Conservation (phyloP, 495 filamentous ascomycete genomes). For the Penicillium flavigenum region DNA sequence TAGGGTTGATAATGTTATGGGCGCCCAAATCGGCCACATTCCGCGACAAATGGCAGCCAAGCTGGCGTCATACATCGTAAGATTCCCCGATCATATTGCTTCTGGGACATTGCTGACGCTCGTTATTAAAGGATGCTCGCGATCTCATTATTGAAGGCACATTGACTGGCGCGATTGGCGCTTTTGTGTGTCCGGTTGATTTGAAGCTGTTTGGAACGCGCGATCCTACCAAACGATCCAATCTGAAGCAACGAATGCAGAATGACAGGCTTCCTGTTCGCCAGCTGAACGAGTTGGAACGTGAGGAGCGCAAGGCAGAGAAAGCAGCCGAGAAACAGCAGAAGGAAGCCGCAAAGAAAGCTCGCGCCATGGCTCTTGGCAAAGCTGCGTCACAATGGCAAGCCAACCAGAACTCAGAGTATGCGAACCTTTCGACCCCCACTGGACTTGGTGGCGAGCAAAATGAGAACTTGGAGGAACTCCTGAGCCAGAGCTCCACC, state of each 20-base stretch:
- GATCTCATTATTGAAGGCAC: constrained; percentile 63
- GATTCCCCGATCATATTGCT: neutral
- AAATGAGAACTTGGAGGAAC: constrained; percentile 54
- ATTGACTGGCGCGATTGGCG: constrained; percentile 59
- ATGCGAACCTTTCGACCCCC: constrained; percentile 34
- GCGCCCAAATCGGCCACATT: constrained; percentile 78
- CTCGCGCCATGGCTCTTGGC: constrained; percentile 42
- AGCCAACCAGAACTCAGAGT: constrained; percentile 26
- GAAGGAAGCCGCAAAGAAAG: constrained; percentile 51
- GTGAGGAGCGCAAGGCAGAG: constrained; percentile 29
- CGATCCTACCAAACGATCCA: constrained; percentile 47
- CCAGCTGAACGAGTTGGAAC: constrained; percentile 38
- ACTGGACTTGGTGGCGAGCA: constrained; percentile 18
- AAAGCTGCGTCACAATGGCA: constrained; percentile 36
- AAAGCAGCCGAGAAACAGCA: constrained; percentile 44
- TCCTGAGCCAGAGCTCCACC: constrained; percentile 64
- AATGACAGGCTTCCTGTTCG: constrained; percentile 56
- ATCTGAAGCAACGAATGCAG: constrained; percentile 61
- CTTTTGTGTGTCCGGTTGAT: constrained; percentile 68
- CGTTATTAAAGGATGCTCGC: constrained; percentile 44
- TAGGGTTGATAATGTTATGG: constrained; percentile 74
- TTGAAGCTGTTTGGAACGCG: constrained; percentile 66
- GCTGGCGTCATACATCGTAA: constrained; percentile 70
- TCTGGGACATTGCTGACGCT: constrained; percentile 15
- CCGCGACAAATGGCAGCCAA: constrained; percentile 63